Conservation (phyloP, 257 asterid species). For the Nicotiana benthamiana region DNA sequence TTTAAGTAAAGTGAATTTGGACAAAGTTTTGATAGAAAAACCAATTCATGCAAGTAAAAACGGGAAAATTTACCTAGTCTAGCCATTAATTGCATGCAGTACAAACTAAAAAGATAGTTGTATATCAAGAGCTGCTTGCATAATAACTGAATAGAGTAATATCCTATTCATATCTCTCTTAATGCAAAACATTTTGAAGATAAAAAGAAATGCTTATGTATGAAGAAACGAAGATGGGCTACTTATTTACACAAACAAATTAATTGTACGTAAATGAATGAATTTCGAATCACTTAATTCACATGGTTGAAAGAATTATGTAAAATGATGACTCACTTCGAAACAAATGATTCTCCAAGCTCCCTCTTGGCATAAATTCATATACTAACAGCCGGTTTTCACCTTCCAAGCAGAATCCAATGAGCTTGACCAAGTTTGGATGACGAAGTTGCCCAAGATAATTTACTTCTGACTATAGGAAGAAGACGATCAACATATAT, state of each 20-base stretch:
- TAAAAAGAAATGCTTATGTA: background rate
- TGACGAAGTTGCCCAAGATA: slow-evolving; percentile 36
- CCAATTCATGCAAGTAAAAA: background rate
- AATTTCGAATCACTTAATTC: background rate
- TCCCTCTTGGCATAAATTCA: slow-evolving; percentile 36
- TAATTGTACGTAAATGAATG: background rate
- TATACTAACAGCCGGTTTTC: slow-evolving; percentile 32
- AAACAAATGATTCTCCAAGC: slow-evolving; percentile 33
- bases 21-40: background rate
- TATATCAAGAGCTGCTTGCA: background rate
- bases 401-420: slow-evolving; percentile 38
- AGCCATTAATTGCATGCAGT: background rate
- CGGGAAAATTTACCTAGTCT: background rate
- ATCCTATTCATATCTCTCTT: too few species aligned
- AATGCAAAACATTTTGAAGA: background rate
- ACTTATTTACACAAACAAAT: background rate
- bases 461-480: slow-evolving; percentile 33
- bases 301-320: background rate
- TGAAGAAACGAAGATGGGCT: background rate
- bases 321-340: slow-evolving; percentile 12
- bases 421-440: slow-evolving; percentile 33
- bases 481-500: background rate
- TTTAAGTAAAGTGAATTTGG: background rate
- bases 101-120: background rate
- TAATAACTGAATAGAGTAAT: too few species aligned